Evolutionary conservation across 805 yeast genomes (phyloP), one percentile per base, ranked within the genome.

Genomic region (Cyberlindnera xishuangbannaensis): DNA sequence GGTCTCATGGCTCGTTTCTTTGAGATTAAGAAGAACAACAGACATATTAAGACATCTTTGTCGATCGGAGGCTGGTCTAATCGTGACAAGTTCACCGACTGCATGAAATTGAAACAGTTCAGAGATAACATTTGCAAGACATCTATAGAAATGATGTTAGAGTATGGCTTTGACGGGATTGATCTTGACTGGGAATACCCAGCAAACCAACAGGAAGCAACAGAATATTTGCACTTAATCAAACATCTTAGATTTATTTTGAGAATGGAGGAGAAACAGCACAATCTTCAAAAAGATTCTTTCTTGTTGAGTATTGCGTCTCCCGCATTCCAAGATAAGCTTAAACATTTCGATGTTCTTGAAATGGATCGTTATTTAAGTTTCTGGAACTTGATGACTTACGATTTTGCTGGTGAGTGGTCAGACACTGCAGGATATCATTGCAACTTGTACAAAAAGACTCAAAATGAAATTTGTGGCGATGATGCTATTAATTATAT

Each of bases 181-280:
- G 97, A 92, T 56, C 61, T 90, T 18, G 98, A 90, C 59, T 90
- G 96, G 96, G 98, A 90, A 57, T 90, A 78, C 49, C 95, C 96
- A 1, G 52, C n/a, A 56, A 7, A 64, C 55, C 26, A 49, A 53
- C 1, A 18, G 31, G 3, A 78, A 83, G 40, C 74, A 76, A 2
- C 29, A 46, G 0, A 50, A 24, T 67, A 75, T 40, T 61, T 70
- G 2, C 47, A 51, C 4, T 41, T 85, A 25, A 55, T 81, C 14
- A 44, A 47, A 27, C 39, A 35, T 12, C 44, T 77, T 17, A 63
- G 76, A 26, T 27, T 12, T 1, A 63, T 50, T 20, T 51, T 83
- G 35, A 58, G 64, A 36, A 12, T 20, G 12, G 12, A 20, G 23
- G 23, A 20, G 23, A 20, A 20, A 12, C 23, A 20, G 12, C 23